These are phyloP conservation scores for Ascocoryne sarcoides DNA, from an alignment of 2,329 filamentous ascomycete species.

Conservation along the genomic window DNA sequence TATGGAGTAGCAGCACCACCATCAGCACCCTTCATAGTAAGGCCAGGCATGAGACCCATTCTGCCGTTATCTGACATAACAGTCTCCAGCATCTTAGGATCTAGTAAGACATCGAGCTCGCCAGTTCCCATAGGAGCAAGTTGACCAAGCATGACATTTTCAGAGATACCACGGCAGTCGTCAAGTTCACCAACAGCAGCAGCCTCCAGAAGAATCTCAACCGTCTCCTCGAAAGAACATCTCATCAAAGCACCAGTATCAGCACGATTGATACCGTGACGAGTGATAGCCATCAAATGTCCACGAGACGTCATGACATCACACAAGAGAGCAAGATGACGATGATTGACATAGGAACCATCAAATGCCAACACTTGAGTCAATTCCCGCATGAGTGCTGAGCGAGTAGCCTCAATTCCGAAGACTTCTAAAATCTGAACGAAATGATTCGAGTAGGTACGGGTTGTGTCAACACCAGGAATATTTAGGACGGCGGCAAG, in stretches of 20 bases:
- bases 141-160: constrained; percentile 98
- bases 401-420: constrained; percentile 88
- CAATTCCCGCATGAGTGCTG: constrained; percentile 79
- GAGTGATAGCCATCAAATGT: constrained; percentile 88
- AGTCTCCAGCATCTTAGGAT: constrained; percentile 91
- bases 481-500: constrained; percentile 77
- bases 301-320: constrained; percentile 98
- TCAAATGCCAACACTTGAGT: constrained; percentile 93
- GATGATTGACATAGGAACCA: constrained; percentile 98
- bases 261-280: constrained; percentile 96
- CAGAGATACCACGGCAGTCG: constrained; percentile 94
- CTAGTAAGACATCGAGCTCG: constrained; percentile 87
- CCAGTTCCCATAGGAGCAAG: constrained; percentile 95
- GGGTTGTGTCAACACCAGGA: constrained; percentile 75
- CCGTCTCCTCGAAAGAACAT: constrained; percentile 98
- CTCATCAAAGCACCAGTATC: constrained; percentile 98
- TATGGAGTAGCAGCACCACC: constrained; percentile 91
- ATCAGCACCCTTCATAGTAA: constrained; percentile 66
- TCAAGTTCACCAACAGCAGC: constrained; percentile 92
- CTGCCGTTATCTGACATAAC: constrained; percentile 88
- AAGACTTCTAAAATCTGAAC: constrained; percentile 92
- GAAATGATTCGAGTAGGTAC: constrained; percentile 92
- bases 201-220: constrained; percentile 94
- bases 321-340: constrained; percentile 87
- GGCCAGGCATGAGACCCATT: constrained; percentile 71